Evolutionary conservation across 1,284 basidiomycete genomes (phyloP).

Genomic region (Marasmius fiardii): DNA sequence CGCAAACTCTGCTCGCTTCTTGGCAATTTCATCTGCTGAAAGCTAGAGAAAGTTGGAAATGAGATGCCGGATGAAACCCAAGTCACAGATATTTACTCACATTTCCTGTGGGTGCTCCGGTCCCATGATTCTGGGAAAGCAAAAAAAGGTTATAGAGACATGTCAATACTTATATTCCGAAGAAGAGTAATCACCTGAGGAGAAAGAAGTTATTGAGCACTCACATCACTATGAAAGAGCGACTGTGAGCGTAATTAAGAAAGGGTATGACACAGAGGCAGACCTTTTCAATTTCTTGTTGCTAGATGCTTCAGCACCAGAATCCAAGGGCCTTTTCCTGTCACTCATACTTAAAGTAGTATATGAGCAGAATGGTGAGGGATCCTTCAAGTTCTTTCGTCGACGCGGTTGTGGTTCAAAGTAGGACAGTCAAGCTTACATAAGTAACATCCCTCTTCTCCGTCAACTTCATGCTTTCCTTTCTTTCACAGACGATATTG

Average conservation of each 20-base stretch:
- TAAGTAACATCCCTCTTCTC: conserved; percentile 18
- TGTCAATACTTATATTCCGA: conserved; percentile 43
- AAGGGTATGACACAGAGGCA: conserved; percentile 17
- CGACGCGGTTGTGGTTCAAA: not conserved
- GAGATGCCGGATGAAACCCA: conserved; percentile 7
- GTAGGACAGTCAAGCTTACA: conserved; percentile 11
- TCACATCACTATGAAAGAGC: conserved; percentile 60
- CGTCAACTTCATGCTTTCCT: conserved; percentile 16
- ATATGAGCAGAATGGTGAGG: no score
- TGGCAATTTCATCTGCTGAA: conserved; percentile 59
- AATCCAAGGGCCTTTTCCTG: conserved; percentile 48
- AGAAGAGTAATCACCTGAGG: conserved; percentile 69
- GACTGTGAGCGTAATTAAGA: conserved; percentile 15
- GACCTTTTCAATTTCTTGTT: conserved; percentile 73
- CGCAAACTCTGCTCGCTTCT: conserved; percentile 81
- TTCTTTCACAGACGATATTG: conserved; percentile 10
- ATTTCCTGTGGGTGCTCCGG: conserved; percentile 38
- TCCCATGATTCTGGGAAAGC: conserved; percentile 50
- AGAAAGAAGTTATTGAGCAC: conserved; percentile 37
- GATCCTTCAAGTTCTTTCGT: no score
- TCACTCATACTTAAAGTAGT: no score
- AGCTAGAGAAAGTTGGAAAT: conserved; percentile 21
- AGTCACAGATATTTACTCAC: conserved; percentile 30
- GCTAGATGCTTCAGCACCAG: conserved; percentile 42
- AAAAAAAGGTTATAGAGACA: conserved; percentile 68